Base-by-base conservation (phyloP, 495 filamentous ascomycete species). In the Pseudotulostoma volvatum region DNA sequence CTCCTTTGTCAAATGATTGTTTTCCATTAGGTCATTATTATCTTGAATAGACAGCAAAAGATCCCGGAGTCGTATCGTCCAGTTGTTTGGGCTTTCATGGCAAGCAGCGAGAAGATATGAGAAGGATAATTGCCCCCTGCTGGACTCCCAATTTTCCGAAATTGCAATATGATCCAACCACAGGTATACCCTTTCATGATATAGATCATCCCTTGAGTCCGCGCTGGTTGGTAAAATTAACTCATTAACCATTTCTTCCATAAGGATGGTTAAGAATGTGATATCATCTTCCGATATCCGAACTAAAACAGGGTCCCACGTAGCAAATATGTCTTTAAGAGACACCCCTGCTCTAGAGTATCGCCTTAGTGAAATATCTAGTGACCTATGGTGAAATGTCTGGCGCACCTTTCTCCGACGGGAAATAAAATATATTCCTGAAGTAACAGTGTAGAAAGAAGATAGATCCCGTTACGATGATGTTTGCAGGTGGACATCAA, bases 161-260 rank as follows among this genome's bases (percentile, higher is more conserved):
- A 44, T 47, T 16, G 61, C 41, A 4, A 67, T 49, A 43, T 67
- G 60, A 31, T 51, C 55, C 38, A 67, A 45, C 63, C 63, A 67
- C 20, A 57, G 41, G 35, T 51, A 67, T 4, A 56, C 33, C 2
- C 49, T 56, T 42, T 65, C 56, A 11, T 47, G 42, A 19, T 32
- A 30, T 3, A 55, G 34, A 43, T 57, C 46, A 7, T 30, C 37
- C 9, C 50, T 45, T 8, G 43, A 33, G 9, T 36, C 18, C 7
- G 40, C 32, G 9, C 35, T 16, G 7, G 50, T 36, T 11, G 7
- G 11, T 21, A 60, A 57, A 2, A 48, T 50, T 18, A 67, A 25
- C 5, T 44, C 44, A 38, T 64, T 47, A 7, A 52, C 52, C 51
- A 65, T 42, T 23, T 54, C 55, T 42, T 64, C 63, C 1, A 49